phyloP scores from a whole-genome alignment of 2,329 filamentous ascomycete species.

The Spiromastix sp. region DNA sequence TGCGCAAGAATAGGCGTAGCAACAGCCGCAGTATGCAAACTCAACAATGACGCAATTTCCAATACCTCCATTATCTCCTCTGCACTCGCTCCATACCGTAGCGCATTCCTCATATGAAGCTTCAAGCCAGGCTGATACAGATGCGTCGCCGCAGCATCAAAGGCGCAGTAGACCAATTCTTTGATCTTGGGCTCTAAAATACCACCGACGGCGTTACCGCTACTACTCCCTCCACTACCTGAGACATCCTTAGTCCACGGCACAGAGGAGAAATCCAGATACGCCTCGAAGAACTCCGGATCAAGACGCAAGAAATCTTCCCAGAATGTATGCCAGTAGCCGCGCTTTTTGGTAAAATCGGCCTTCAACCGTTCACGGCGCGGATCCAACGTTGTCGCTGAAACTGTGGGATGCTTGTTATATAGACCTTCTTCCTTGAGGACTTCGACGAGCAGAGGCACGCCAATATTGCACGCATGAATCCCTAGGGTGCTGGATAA shows the following conservation, averaged over 20 bases:
- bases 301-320: constrained; percentile 21
- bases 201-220: constrained; percentile 23
- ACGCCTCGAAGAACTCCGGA: constrained; percentile 40
- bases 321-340: constrained; percentile 35
- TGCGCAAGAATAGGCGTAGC: too few relatives aligned
- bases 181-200: constrained; percentile 38
- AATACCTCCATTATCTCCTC: constrained; percentile 41
- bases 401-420: constrained; percentile 16
- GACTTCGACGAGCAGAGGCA: constrained; percentile 38
- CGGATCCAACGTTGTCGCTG: constrained; percentile 27
- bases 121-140: constrained; percentile 38
- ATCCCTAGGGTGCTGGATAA: constrained; percentile 37
- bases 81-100: constrained; percentile 35
- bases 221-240: too few relatives aligned
- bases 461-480: constrained; percentile 38
- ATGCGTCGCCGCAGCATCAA: constrained; percentile 39
- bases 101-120: constrained; percentile 39
- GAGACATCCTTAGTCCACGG: too few relatives aligned
- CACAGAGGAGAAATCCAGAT: constrained; percentile 36
- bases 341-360: constrained; percentile 36
- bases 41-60: constrained; percentile 28
- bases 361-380: constrained; percentile 28
- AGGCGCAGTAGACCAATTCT: constrained; percentile 40
- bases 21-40: too few relatives aligned
- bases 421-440: constrained; percentile 25